phyloP scores from a whole-genome alignment of 2,329 filamentous ascomycete genomes.

The Penicillium freii region DNA sequence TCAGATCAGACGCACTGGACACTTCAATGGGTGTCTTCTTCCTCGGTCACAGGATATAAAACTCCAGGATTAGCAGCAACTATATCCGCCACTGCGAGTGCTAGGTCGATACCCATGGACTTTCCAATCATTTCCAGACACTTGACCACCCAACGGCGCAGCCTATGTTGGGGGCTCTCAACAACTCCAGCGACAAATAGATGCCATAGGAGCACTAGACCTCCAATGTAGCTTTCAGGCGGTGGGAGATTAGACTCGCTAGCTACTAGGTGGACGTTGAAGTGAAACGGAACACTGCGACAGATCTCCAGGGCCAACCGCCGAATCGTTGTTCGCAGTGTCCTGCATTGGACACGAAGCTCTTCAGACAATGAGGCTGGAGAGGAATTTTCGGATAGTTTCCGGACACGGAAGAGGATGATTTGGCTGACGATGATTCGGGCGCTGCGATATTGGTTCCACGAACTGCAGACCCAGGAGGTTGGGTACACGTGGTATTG shows the following conservation, averaged over 20 bases:
- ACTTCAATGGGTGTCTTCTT: conserved; percentile 17
- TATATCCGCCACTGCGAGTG: conserved; percentile 36
- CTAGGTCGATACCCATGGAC: conserved; percentile 40
- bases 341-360: conserved; percentile 31
- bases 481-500: conserved; percentile 57
- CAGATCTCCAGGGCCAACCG: conserved; percentile 39
- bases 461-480: conserved; percentile 55
- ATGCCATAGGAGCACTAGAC: conserved; percentile 39
- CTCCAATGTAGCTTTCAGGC: conserved; percentile 33
- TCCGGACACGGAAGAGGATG: conserved; percentile 38
- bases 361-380: conserved; percentile 27
- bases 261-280: conserved; percentile 27
- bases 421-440: conserved; percentile 55
- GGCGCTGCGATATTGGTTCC: conserved; percentile 60
- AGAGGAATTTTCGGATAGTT: conserved; percentile 25
- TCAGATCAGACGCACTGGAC: not conserved
- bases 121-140: conserved; percentile 36
- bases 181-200: conserved; percentile 38
- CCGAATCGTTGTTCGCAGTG: conserved; percentile 28
- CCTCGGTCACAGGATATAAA: conserved; percentile 23
- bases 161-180: conserved; percentile 26
- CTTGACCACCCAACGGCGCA: conserved; percentile 34
- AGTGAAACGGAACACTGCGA: conserved; percentile 37
- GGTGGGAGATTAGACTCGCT: conserved; percentile 17
- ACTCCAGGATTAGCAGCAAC: conserved; percentile 29